Base-by-base conservation (phyloP, 2,329 filamentous ascomycete genomes). In the Sporothrix protearum region DNA sequence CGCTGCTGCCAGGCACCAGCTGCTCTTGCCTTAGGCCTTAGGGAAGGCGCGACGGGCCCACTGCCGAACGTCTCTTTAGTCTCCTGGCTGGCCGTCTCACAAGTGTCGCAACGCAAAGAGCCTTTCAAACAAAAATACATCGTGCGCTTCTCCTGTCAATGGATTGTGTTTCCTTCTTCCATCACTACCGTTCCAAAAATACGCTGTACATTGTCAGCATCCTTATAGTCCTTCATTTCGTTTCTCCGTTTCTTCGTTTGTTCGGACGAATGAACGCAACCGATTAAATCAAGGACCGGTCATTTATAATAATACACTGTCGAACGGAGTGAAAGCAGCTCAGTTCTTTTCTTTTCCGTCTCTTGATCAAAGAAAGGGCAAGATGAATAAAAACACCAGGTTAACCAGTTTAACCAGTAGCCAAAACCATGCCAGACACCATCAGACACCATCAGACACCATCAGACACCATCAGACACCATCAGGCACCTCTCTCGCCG, bases 1-100 rank as follows among this genome's bases (percentile, higher is more conserved):
- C 64, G 45, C 64, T 67, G 45, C 64, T 67, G 64, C 42, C 63
- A 67, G 63, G 63, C 63, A 67, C 63, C 63, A 51, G 63, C 59
- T 67, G 49, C 7, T 22, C 22, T 12, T n/a, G n/a, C n/a, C n/a
- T n/a, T 36, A 36, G 33, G 33, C 33, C 3, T 3, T 36, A 39
- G 36, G 64, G 45, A 67, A 51, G 45, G 45, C 42, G 28, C 61
- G 42, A 49, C 14, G 30, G 28, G 19, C 30, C 19, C 16, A 36
- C 28, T n/a, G 30, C 53, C 53, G 53, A 33, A 16, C 47, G n/a
- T n/a, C n/a, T n/a, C n/a, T n/a, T n/a, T n/a, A n/a, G n/a, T n/a
- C n/a, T n/a, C n/a, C n/a, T n/a, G n/a, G n/a, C 47, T 19, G 19
- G 25, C 63, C 28, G 64, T 67, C 64, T 67, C 64, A 67, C 64